A percentile compares a stretch with the other conserved stretches of the same genome.
These are phyloP conservation scores for Angomonas deanei DNA, from an alignment of 208 protist genomes.

Conservation along the genomic window DNA sequence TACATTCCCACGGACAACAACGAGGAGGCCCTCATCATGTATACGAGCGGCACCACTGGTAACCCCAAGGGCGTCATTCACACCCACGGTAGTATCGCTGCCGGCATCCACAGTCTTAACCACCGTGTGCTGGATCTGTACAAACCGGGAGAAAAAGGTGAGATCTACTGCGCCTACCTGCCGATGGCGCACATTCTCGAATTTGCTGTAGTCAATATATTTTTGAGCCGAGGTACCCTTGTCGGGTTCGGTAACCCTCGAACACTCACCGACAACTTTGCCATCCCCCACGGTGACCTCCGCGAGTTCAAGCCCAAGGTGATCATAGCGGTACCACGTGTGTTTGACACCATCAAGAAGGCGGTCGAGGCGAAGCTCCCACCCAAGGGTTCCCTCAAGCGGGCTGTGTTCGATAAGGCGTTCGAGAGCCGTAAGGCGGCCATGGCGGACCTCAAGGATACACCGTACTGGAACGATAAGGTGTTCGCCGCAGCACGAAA, in stretches of 20 bases:
- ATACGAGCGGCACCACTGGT: constrained; percentile 89
- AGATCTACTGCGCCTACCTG: constrained; percentile 83
- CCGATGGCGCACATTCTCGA: constrained; percentile 92
- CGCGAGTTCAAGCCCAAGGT: constrained; percentile 61
- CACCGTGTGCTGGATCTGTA: constrained; percentile 11
- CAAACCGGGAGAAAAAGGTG: constrained; percentile 27
- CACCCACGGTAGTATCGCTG: constrained; percentile 59
- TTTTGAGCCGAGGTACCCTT: constrained; percentile 56
- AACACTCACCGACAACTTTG: constrained; percentile 62
- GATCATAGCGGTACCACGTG: constrained; percentile 62
- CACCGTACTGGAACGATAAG: constrained; percentile 55
- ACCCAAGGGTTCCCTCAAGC: constrained; percentile 23
- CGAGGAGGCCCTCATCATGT: constrained; percentile 39
- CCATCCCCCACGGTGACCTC: constrained; percentile 78
- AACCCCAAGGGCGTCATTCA: constrained; percentile 88
- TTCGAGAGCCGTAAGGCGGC: constrained; percentile 30
- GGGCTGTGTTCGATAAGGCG: constrained; percentile 41
- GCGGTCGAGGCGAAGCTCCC: constrained; percentile 42
- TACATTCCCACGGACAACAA: constrained; percentile 28
- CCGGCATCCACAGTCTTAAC: constrained; percentile 19
- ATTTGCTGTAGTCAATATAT: constrained; percentile 63
- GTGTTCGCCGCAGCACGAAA: constrained; percentile 47
- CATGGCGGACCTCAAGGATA: constrained; percentile 33
- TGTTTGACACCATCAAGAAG: constrained; percentile 74
- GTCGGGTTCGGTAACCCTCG: constrained; percentile 72